Conservation (phyloP, 2,329 filamentous ascomycete species). For the Zymoseptoria tritici region DNA sequence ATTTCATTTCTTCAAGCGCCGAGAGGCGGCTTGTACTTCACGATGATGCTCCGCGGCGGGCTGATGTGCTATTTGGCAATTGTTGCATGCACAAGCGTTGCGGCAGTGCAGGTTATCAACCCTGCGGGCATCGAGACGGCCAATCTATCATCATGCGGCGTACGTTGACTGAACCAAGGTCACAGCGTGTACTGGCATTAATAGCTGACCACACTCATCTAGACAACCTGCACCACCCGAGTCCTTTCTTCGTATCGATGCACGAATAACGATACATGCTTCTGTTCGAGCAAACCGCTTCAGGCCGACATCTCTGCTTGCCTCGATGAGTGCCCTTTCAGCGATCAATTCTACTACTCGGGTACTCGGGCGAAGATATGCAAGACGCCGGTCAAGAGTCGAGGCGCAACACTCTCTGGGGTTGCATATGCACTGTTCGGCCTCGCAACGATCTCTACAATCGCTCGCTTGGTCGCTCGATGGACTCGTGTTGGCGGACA, state of each 20-base stretch:
- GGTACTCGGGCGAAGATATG: constrained; percentile 5
- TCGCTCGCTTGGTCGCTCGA: background rate
- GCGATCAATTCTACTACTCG: constrained; percentile 4
- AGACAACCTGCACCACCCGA: constrained; percentile 6
- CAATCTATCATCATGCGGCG: constrained; percentile 9
- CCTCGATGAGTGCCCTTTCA: constrained; percentile 3
- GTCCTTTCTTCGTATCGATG: constrained; percentile 6
- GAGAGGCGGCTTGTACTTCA: background rate
- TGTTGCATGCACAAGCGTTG: background rate
- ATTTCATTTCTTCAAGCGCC: constrained; percentile 2
- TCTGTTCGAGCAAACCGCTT: constrained; percentile 2
- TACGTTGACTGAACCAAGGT: background rate
- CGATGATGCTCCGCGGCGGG: background rate
- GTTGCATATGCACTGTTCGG: constrained; percentile 5
- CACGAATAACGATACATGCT: constrained; percentile 6
- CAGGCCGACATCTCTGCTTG: constrained; percentile 2
- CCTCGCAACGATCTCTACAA: constrained; percentile 2
- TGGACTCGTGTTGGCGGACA: constrained; percentile 2
- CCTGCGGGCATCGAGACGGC: constrained; percentile 3
- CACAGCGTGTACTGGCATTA: background rate
- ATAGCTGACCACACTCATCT: background rate
- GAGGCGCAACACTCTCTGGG: constrained; percentile 2
- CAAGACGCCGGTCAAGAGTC: constrained; percentile 1
- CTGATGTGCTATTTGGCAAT: background rate
- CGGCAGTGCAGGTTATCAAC: background rate